These are phyloP conservation scores for Alternaria triticimaculans DNA, from an alignment of 2,329 filamentous ascomycete genomes.

Conservation along the genomic window DNA sequence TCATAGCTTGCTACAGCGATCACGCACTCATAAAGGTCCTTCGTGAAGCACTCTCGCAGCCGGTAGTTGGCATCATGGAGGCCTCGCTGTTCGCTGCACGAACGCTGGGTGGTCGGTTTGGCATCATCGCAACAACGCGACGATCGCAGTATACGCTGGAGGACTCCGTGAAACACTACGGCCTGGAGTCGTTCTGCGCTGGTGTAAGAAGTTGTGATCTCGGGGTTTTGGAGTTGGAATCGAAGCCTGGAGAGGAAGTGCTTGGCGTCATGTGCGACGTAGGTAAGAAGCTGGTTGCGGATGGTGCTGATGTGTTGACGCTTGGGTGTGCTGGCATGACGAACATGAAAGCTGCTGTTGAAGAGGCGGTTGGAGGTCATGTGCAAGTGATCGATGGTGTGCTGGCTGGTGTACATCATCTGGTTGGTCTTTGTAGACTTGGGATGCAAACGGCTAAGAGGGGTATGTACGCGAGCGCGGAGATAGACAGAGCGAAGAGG, in stretches of 20 bases:
- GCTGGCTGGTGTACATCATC: conserved; percentile 55
- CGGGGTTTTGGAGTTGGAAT: conserved; percentile 55
- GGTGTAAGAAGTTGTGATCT: conserved; percentile 53
- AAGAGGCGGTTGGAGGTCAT: conserved; percentile 54
- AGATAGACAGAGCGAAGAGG: not conserved
- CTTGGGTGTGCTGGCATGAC: conserved; percentile 60
- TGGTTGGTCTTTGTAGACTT: conserved; percentile 56
- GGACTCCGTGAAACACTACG: conserved; percentile 38
- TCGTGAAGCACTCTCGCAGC: conserved; percentile 54
- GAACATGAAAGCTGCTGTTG: conserved; percentile 54
- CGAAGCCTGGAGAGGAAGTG: conserved; percentile 49
- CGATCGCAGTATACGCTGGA: not conserved
- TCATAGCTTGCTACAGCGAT: conserved; percentile 59
- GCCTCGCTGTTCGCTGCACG: conserved; percentile 58
- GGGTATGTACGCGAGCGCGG: conserved; percentile 52
- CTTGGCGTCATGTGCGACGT: conserved; percentile 49
- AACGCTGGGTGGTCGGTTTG: conserved; percentile 54
- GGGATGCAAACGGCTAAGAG: conserved; percentile 55
- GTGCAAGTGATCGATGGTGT: conserved; percentile 62
- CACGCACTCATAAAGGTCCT: conserved; percentile 57
- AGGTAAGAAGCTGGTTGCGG: conserved; percentile 48
- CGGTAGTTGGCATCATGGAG: conserved; percentile 61
- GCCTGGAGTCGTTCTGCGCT: conserved; percentile 52
- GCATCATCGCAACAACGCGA: not conserved
- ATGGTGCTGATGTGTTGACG: conserved; percentile 53